Percentiles rank a stretch among this genome's conserved stretches.
Evolutionary conservation across 305 asterid species (phyloP).

Genomic region (Lippia alba): DNA sequence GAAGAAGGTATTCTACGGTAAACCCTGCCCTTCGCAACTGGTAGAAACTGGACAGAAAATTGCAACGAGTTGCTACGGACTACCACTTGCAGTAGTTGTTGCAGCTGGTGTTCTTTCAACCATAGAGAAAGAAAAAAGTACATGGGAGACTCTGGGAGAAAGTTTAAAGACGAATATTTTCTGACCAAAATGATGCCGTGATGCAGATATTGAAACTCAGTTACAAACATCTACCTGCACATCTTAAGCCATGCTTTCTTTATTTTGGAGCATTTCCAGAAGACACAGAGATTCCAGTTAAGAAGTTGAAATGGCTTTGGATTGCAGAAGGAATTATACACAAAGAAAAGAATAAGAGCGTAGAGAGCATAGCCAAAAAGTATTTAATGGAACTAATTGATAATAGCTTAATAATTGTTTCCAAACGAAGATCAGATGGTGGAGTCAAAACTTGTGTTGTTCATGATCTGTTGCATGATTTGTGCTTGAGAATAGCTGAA

Average conservation of each 20-base stretch:
- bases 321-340: constrained; percentile 34
- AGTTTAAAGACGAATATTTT: neutral
- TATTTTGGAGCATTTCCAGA: neutral
- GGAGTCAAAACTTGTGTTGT: constrained; percentile 31
- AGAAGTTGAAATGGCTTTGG: constrained; percentile 35
- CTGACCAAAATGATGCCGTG: neutral
- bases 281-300: neutral
- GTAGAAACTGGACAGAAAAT: neutral
- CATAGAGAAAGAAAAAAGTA: constrained; percentile 2
- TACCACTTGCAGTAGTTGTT: constrained; percentile 36
- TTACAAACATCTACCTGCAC: neutral
- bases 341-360: neutral
- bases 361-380: constrained; percentile 17
- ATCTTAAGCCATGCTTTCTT: neutral
- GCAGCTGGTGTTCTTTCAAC: constrained; percentile 26
- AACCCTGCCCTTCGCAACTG: constrained; percentile 15
- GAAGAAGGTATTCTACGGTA: neutral
- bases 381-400: constrained; percentile 37
- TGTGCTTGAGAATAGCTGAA: constrained; percentile 22
- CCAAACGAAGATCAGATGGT: constrained; percentile 21
- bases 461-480: constrained; percentile 32
- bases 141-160: neutral
- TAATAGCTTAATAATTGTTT: constrained; percentile 23
- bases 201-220: constrained; percentile 1
- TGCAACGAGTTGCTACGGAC: constrained; percentile 9